phyloP scores from a whole-genome alignment of 768 basidiomycete species.

The Xerocomus potaroensis region DNA sequence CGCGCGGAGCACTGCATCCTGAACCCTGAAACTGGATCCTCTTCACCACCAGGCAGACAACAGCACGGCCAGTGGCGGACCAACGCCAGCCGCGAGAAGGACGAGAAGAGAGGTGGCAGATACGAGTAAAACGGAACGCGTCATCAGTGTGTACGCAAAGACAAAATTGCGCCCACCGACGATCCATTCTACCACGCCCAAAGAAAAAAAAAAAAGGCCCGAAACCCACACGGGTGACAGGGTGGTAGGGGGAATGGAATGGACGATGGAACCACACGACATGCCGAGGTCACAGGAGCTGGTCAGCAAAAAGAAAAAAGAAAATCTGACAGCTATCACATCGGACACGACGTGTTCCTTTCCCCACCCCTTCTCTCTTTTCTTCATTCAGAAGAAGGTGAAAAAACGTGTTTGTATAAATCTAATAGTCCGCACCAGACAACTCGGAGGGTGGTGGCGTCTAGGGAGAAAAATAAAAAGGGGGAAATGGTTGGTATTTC shows the following conservation, averaged over 20 bases:
- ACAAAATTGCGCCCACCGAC: background rate
- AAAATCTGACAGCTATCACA: slow-evolving; percentile 16
- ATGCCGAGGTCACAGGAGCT: slow-evolving; percentile 5
- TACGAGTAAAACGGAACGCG: slow-evolving; percentile 1
- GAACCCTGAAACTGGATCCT: slow-evolving; percentile 21
- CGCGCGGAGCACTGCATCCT: slow-evolving; percentile 22
- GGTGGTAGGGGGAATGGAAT: background rate
- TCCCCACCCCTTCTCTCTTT: background rate
- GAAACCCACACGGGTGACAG: background rate
- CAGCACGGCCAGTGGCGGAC: background rate
- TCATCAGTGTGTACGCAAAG: slow-evolving; percentile 11
- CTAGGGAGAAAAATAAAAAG: background rate
- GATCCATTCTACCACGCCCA: background rate
- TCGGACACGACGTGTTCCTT: slow-evolving; percentile 16
- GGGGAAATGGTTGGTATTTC: background rate
- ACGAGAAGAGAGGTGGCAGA: background rate
- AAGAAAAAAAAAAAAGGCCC: background rate
- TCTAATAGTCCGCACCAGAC: background rate
- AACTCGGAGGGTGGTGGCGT: background rate
- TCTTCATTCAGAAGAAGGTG: background rate
- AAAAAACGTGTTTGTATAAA: slow-evolving; percentile 3
- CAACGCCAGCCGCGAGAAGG: background rate
- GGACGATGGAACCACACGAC: slow-evolving; percentile 2
- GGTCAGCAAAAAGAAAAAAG: slow-evolving; percentile 1
- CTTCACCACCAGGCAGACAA: slow-evolving; percentile 7